phyloP scores from a whole-genome alignment of 2,329 filamentous ascomycete species.

The Monosporascus sp. region DNA sequence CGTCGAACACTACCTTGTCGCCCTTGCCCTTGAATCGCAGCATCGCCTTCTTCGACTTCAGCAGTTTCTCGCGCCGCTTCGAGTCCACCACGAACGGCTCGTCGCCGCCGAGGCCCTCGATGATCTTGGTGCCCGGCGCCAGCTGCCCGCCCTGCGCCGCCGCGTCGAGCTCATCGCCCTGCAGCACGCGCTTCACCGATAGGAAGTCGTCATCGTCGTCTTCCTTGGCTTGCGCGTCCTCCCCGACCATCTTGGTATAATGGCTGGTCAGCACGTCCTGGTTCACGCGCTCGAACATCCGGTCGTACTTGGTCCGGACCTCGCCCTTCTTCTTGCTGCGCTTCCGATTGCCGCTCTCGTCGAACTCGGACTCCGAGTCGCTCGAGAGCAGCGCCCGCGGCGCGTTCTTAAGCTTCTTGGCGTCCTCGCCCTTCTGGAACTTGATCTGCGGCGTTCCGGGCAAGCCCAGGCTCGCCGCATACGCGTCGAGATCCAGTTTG shows the following conservation, averaged over 20 bases:
- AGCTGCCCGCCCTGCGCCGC: slow-evolving; percentile 38
- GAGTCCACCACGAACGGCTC: slow-evolving; percentile 83
- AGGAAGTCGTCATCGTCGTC: slow-evolving; percentile 74
- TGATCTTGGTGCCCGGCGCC: slow-evolving; percentile 48
- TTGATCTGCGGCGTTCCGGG: slow-evolving; percentile 91
- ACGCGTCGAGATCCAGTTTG: slow-evolving; percentile 79
- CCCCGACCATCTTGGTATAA: slow-evolving; percentile 78
- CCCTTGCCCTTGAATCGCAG: slow-evolving; percentile 85
- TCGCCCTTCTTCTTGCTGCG: slow-evolving; percentile 53
- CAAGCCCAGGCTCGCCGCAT: slow-evolving; percentile 77
- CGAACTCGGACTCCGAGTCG: slow-evolving; percentile 53
- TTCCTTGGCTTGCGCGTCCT: slow-evolving; percentile 40
- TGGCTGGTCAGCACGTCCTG: slow-evolving; percentile 94
- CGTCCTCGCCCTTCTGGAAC: slow-evolving; percentile 84
- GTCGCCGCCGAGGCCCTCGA: slow-evolving; percentile 63
- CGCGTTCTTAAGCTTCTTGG: slow-evolving; percentile 83
- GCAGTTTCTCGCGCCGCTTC: slow-evolving; percentile 90
- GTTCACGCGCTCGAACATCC: slow-evolving; percentile 96
- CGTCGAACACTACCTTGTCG: slow-evolving; percentile 84
- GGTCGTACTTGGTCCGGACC: slow-evolving; percentile 91
- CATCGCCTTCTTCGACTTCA: slow-evolving; percentile 91
- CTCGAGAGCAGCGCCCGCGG: slow-evolving; percentile 63
- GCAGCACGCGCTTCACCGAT: slow-evolving; percentile 81
- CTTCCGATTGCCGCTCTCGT: slow-evolving; percentile 43
- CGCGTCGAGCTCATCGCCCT: slow-evolving; percentile 58